A percentile compares a stretch with the other conserved stretches of the same genome.
phyloP scores from a whole-genome alignment of 2,329 filamentous ascomycete species.

The Thermoascus crustaceus region DNA sequence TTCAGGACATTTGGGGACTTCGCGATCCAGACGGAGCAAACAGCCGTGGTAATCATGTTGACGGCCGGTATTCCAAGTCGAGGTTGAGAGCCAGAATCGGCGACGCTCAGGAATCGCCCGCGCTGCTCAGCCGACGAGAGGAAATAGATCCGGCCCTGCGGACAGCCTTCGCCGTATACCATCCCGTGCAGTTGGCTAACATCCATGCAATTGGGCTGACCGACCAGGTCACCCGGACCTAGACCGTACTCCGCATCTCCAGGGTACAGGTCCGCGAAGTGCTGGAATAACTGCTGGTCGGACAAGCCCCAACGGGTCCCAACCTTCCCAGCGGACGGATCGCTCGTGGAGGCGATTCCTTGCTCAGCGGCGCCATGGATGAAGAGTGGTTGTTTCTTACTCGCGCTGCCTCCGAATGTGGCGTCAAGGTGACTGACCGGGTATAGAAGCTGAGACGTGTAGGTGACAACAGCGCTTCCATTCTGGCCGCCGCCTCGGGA shows the following conservation, averaged over 20 bases:
- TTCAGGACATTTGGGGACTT: constrained; percentile 67
- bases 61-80: constrained; percentile 69
- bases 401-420: constrained; percentile 57
- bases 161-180: constrained; percentile 77
- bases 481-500: constrained; percentile 54
- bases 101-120: constrained; percentile 63
- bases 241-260: constrained; percentile 68
- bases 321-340: constrained; percentile 64
- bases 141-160: constrained; percentile 72
- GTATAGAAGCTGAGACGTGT: constrained; percentile 74
- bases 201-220: constrained; percentile 79
- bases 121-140: constrained; percentile 65
- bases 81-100: constrained; percentile 53
- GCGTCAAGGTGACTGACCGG: constrained; percentile 74
- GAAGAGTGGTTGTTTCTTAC: constrained; percentile 66
- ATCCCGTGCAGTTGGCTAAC: constrained; percentile 79
- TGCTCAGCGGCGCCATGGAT: constrained; percentile 77
- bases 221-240: constrained; percentile 66
- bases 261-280: constrained; percentile 69
- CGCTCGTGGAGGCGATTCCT: constrained; percentile 70
- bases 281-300: constrained; percentile 65
- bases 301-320: constrained; percentile 76
- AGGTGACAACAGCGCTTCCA: constrained; percentile 68
- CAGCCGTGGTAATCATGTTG: constrained; percentile 59
- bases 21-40: constrained; percentile 81